These are phyloP conservation scores for Pleodorina starrii DNA, from an alignment of 139 green algal genomes.

Conservation along the genomic window DNA sequence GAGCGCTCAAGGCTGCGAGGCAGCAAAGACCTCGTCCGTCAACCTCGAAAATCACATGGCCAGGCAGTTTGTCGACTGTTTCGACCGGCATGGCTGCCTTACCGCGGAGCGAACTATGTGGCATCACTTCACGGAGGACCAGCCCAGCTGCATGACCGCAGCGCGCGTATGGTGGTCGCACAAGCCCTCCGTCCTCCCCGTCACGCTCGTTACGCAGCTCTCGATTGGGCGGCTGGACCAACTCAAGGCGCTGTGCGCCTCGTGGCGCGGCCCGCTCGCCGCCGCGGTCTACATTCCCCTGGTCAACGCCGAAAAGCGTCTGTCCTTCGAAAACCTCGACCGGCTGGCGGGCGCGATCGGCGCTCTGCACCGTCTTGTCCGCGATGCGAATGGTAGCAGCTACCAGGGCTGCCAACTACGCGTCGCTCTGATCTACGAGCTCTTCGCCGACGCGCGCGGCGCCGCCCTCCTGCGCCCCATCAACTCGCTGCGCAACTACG, in stretches of 20 bases:
- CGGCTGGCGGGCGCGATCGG: conserved; percentile 20
- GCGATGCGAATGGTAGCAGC: not conserved
- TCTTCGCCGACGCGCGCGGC: conserved; percentile 28
- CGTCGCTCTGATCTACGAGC: conserved; percentile 48
- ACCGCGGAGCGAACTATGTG: conserved; percentile 44
- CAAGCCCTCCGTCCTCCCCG: not conserved
- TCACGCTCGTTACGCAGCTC: conserved; percentile 64
- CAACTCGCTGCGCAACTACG: conserved; percentile 58
- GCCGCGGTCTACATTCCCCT: conserved; percentile 53
- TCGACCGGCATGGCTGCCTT: conserved; percentile 6
- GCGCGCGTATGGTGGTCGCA: conserved; percentile 50
- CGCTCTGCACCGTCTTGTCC: not conserved
- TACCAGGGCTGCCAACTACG: conserved; percentile 38
- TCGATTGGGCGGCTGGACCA: conserved; percentile 48
- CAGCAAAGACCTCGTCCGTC: too few relatives aligned
- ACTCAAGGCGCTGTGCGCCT: conserved; percentile 52
- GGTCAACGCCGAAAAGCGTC: not conserved
- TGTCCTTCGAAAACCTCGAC: conserved; percentile 23
- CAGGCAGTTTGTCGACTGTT: too few relatives aligned
- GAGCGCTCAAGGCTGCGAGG: too few relatives aligned
- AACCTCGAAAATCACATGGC: too few relatives aligned
- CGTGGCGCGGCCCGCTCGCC: conserved; percentile 54
- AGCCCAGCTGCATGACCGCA: conserved; percentile 42
- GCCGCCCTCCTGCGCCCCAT: conserved; percentile 20
- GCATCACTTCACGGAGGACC: conserved; percentile 55